Conservation (phyloP, 257 asterid species). For the Perilla frutescens region DNA sequence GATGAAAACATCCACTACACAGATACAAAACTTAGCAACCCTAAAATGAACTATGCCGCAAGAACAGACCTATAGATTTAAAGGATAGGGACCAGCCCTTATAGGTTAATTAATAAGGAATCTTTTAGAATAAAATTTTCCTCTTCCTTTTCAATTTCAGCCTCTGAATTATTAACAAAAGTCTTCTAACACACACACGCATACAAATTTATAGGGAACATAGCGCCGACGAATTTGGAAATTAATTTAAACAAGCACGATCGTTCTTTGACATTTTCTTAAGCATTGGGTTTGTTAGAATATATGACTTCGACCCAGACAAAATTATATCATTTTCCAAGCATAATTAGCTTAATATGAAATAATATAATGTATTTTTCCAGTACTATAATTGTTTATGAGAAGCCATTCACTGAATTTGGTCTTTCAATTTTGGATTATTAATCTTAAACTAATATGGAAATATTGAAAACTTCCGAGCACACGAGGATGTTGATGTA, state of each 20-base stretch:
- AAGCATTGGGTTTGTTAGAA: background rate
- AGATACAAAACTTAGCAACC: too few species aligned
- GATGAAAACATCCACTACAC: too few species aligned
- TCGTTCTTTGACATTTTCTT: constrained; percentile 13
- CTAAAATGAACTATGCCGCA: too few species aligned
- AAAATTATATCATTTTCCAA: background rate
- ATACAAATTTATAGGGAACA: constrained; percentile 15
- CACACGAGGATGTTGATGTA: background rate
- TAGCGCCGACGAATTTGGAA: constrained; percentile 11
- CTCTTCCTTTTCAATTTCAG: too few species aligned
- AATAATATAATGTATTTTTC: background rate
- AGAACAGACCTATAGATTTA: too few species aligned
- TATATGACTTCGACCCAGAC: constrained; percentile 17
- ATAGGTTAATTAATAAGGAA: too few species aligned
- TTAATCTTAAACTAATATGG: background rate
- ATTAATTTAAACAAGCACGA: constrained; percentile 13
- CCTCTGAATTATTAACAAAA: too few species aligned
- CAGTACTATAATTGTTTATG: background rate
- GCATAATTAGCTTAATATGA: background rate
- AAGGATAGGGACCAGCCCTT: too few species aligned
- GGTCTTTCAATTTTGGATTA: background rate
- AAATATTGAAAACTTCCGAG: too few species aligned
- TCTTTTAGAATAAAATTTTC: too few species aligned
- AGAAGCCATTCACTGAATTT: background rate
- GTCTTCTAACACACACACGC: too few species aligned